Evolutionary conservation across 2,329 filamentous ascomycete genomes (phyloP).

Genomic region (Fusarium heterosporum): DNA sequence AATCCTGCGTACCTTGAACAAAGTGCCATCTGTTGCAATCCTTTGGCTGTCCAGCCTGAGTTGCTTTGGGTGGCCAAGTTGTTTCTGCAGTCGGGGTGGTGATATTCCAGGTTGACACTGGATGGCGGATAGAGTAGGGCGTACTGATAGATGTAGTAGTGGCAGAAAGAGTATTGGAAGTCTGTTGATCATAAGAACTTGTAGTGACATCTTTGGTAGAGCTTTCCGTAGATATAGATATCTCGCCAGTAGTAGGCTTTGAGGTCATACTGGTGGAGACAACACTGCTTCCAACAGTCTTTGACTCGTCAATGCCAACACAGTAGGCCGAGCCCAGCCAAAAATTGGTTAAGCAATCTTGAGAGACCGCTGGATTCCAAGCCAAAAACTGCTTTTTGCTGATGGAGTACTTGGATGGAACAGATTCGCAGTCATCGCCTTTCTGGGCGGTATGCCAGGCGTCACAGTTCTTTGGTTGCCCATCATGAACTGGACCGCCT

Average conservation of each 20-base stretch:
- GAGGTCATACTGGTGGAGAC: background rate
- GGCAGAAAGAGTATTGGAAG: background rate
- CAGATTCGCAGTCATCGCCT: background rate
- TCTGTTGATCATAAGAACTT: too few species aligned
- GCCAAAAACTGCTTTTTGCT: background rate
- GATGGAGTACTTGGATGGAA: background rate
- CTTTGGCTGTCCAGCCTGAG: background rate
- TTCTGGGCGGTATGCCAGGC: background rate
- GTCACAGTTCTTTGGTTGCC: background rate
- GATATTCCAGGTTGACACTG: background rate
- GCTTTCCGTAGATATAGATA: background rate
- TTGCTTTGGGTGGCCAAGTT: background rate
- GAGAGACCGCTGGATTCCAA: background rate
- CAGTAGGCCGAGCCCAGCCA: background rate
- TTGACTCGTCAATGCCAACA: background rate
- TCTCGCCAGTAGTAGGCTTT: background rate
- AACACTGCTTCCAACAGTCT: background rate
- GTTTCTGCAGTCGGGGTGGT: accelerated
- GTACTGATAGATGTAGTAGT: background rate
- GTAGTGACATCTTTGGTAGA: background rate
- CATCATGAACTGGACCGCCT: background rate
- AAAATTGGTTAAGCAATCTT: background rate
- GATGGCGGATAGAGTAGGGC: background rate
- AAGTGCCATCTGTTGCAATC: constrained; percentile 3
- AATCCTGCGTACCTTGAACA: accelerated